Evolutionary conservation across 768 basidiomycete genomes (phyloP).

Genomic region (Naganishia vaughanmartiniae): DNA sequence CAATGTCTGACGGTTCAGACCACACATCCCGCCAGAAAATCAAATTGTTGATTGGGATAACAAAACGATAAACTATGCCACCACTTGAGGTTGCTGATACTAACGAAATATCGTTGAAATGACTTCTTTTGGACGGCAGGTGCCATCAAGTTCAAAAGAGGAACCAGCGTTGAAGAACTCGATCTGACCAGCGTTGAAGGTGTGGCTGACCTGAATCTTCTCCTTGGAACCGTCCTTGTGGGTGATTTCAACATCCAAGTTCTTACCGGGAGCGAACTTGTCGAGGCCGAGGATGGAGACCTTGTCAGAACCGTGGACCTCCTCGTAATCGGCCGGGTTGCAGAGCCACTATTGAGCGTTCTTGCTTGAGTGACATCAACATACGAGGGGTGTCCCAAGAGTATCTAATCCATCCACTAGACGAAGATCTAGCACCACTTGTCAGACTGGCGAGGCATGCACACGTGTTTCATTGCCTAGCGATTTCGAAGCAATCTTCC

Average conservation of each 20-base stretch:
- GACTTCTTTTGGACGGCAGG: constrained; percentile 40
- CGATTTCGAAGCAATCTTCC: no score
- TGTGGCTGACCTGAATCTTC: constrained; percentile 78
- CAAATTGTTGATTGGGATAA: background rate
- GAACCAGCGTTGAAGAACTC: constrained; percentile 98
- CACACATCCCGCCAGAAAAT: no score
- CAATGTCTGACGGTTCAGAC: no score
- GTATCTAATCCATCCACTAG: no score
- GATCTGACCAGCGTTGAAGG: constrained; percentile 96
- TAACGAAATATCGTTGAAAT: constrained; percentile 7
- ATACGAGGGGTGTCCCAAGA: no score
- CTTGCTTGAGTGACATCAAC: no score
- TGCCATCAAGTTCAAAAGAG: constrained; percentile 52
- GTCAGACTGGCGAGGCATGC: no score
- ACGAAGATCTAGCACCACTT: no score
- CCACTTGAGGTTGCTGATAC: background rate
- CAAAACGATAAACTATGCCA: background rate
- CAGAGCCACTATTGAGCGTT: no score
- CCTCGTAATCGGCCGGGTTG: constrained; percentile 90
- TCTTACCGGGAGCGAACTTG: constrained; percentile 84
- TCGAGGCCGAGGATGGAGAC: constrained; percentile 87
- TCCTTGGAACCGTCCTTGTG: constrained; percentile 77
- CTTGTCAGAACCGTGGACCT: constrained; percentile 78
- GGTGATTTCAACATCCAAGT: constrained; percentile 76
- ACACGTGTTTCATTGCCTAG: no score